Evolutionary conservation across 1,139 yeast genomes (phyloP).

Genomic region (Hansenula sp.): DNA sequence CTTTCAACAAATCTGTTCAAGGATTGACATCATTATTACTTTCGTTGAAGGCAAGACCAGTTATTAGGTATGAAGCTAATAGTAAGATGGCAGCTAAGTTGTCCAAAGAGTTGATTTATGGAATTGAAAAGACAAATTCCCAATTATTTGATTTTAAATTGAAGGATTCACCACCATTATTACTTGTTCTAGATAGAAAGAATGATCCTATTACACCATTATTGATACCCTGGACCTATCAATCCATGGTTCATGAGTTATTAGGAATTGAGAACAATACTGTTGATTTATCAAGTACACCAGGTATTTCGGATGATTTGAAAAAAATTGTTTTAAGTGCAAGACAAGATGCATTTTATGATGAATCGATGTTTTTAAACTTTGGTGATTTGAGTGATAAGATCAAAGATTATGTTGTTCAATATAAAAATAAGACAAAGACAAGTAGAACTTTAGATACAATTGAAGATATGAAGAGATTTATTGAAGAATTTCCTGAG

Average conservation of each 20-base stretch:
- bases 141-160: constrained; percentile 62
- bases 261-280: constrained; percentile 79
- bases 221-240: constrained; percentile 95
- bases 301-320: constrained; percentile 40
- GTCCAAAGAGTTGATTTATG: constrained; percentile 64
- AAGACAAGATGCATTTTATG: constrained; percentile 72
- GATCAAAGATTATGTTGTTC: constrained; percentile 80
- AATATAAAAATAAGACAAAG: constrained; percentile 78
- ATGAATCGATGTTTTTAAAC: constrained; percentile 78
- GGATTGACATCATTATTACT: constrained; percentile 64
- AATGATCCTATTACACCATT: constrained; percentile 93
- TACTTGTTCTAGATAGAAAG: constrained; percentile 78
- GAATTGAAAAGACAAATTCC: constrained; percentile 53
- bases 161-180: constrained; percentile 67
- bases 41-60: constrained; percentile 73
- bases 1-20: constrained; percentile 46
- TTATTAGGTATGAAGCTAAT: constrained; percentile 70
- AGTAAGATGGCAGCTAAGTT: constrained; percentile 60
- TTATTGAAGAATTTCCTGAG: constrained; percentile 91
- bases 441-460: constrained; percentile 68
- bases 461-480: constrained; percentile 82
- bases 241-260: constrained; percentile 94
- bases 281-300: constrained; percentile 52
- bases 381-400: constrained; percentile 93
- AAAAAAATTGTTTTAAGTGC: constrained; percentile 60